phyloP scores from a whole-genome alignment of 2,329 filamentous ascomycete species.

The Monilinia laxa region DNA sequence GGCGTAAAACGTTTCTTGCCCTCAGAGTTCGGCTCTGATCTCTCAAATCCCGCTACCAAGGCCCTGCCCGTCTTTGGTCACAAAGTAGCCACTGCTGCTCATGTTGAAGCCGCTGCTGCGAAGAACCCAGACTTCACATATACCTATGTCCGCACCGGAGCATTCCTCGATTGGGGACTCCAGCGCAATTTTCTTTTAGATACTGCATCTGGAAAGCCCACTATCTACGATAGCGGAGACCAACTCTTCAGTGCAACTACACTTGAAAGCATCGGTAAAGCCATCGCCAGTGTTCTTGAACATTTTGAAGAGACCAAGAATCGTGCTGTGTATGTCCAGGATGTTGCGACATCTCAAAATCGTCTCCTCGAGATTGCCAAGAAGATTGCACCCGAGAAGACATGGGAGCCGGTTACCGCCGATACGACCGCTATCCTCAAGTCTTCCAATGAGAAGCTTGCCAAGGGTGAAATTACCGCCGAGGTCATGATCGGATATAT shows the following conservation, averaged over 20 bases:
- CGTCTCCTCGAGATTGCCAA: slow-evolving; percentile 41
- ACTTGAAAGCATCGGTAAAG: slow-evolving; percentile 48
- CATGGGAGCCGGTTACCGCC: slow-evolving; percentile 33
- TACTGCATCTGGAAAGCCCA: slow-evolving; percentile 44
- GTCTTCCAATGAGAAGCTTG: slow-evolving; percentile 29
- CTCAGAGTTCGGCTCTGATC: slow-evolving; percentile 53
- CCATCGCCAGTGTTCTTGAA: slow-evolving; percentile 49
- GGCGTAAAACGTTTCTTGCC: slow-evolving; percentile 62
- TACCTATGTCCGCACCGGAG: slow-evolving; percentile 52
- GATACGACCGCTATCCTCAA: slow-evolving; percentile 27
- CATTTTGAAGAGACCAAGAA: slow-evolving; percentile 56
- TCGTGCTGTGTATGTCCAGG: slow-evolving; percentile 48
- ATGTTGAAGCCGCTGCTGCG: slow-evolving; percentile 44
- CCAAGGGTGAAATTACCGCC: slow-evolving; percentile 35
- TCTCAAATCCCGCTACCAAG: slow-evolving; percentile 43
- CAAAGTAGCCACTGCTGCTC: slow-evolving; percentile 49
- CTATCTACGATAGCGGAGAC: slow-evolving; percentile 53
- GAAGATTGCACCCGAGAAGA: slow-evolving; percentile 39
- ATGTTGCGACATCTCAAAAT: slow-evolving; percentile 48
- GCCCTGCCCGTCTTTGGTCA: slow-evolving; percentile 51
- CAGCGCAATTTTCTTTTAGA: slow-evolving; percentile 47
- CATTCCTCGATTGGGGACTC: slow-evolving; percentile 60
- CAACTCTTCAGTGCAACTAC: slow-evolving; percentile 49
- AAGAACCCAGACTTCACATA: slow-evolving; percentile 51
- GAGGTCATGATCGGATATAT: slow-evolving; percentile 42